phyloP scores from a whole-genome alignment of 371 early-diverging fungal species.

The Rhizopus arrhizus region DNA sequence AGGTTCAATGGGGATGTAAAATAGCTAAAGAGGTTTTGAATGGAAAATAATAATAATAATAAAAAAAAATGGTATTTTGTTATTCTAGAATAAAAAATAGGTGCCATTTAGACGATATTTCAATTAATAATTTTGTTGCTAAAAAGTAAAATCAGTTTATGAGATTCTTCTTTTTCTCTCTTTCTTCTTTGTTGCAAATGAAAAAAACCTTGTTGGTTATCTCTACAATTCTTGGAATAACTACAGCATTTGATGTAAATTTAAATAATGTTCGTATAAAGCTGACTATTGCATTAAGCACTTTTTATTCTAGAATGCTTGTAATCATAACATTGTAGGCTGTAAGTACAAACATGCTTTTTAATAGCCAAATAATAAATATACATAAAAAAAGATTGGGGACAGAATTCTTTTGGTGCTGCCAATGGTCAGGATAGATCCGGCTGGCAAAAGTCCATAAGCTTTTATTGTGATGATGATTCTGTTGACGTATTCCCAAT shows the following conservation, averaged over 20 bases:
- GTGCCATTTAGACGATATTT: conserved; percentile 12
- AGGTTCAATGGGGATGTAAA: conserved; percentile 66
- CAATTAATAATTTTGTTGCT: conserved; percentile 7
- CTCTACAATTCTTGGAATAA: conserved; percentile 12
- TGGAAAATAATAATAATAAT: conserved; percentile 12
- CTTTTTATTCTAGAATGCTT: conserved; percentile 32
- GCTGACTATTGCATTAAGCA: no score
- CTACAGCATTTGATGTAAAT: conserved; percentile 24
- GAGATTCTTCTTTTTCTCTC: conserved; percentile 2
- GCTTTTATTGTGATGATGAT: conserved; percentile 64
- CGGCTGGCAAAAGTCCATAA: conserved; percentile 55
- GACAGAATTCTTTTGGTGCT: conserved; percentile 56
- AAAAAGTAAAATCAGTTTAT: background rate
- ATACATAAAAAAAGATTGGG: conserved; percentile 41
- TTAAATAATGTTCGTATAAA: background rate
- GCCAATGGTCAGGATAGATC: conserved; percentile 33
- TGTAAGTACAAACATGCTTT: conserved; percentile 37
- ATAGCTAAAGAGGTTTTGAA: conserved; percentile 61
- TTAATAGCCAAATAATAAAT: background rate
- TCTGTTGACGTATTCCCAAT: conserved; percentile 64
- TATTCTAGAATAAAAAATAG: no score
- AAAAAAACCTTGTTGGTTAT: conserved; percentile 12
- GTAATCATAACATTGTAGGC: conserved; percentile 47
- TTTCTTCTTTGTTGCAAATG: conserved; percentile 12
- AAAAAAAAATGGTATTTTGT: background rate